Evolutionary conservation across 441 rosid species (phyloP).

Genomic region (Eruca vesicaria): DNA sequence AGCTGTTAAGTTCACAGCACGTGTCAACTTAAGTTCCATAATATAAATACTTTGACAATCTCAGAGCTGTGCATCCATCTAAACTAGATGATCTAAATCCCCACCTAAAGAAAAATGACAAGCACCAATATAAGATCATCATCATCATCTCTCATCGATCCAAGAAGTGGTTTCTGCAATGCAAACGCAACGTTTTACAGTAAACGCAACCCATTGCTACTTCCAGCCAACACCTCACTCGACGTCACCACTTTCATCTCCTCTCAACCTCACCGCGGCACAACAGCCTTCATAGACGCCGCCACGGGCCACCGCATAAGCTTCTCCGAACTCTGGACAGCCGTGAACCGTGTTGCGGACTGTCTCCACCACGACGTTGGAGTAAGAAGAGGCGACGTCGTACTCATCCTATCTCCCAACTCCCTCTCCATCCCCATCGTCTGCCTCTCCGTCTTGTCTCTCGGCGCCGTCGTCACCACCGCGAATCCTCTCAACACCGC

Average conservation of each 20-base stretch:
- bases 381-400: no score
- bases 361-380: not conserved
- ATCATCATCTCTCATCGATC: not conserved
- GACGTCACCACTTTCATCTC: not conserved
- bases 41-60: not conserved
- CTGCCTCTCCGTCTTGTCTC: conserved; percentile 80
- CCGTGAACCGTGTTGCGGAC: not conserved
- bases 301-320: not conserved
- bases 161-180: conserved; percentile 59
- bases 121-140: not conserved
- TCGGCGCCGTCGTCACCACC: conserved; percentile 86
- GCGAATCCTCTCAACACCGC: conserved; percentile 81
- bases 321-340: not conserved
- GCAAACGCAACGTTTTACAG: conserved; percentile 15
- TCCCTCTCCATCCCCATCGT: conserved; percentile 74
- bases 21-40: not conserved
- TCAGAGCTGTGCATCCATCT: not conserved
- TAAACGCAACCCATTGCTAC: not conserved
- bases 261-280: not conserved
- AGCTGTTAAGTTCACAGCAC: not conserved
- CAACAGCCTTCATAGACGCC: not conserved
- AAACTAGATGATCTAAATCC: not conserved
- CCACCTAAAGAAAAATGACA: not conserved
- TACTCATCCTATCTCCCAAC: conserved; percentile 77
- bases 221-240: not conserved